These are phyloP conservation scores for Argentina anserina DNA, from an alignment of 306 rosid genomes.

Conservation along the genomic window DNA sequence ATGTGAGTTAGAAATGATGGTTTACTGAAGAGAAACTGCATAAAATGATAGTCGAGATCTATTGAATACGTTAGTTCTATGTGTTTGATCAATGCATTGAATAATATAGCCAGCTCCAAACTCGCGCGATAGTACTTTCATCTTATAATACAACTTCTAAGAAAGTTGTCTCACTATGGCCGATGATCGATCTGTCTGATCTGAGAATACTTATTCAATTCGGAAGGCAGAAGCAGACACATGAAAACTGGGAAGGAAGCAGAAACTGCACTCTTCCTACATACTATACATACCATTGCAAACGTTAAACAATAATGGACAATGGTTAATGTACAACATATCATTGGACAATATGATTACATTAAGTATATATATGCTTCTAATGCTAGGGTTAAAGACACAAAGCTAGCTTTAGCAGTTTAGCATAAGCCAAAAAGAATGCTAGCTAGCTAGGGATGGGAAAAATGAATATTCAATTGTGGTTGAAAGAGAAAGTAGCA, in stretches of 20 bases:
- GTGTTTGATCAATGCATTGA: no score
- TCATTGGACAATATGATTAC: constrained; percentile 25
- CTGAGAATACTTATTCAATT: background rate
- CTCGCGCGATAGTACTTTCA: no score
- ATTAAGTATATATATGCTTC: background rate
- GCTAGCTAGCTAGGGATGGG: constrained; percentile 12
- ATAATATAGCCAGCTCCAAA: no score
- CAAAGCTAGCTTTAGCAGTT: background rate
- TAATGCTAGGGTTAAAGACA: background rate
- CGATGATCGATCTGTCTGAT: background rate
- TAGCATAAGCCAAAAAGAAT: constrained; percentile 1
- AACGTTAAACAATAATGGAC: constrained; percentile 39
- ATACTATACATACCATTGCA: constrained; percentile 27
- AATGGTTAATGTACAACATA: constrained; percentile 21
- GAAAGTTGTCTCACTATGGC: background rate
- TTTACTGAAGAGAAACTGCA: no score
- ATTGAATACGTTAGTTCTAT: no score
- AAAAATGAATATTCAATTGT: constrained; percentile 11
- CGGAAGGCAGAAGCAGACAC: constrained; percentile 8
- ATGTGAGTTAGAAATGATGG: no score
- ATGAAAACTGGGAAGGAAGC: constrained; percentile 23
- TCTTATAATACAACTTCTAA: background rate
- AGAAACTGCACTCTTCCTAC: constrained; percentile 13
- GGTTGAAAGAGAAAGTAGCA: background rate
- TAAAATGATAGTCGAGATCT: no score